Conservation (phyloP, 1,139 yeast species). For the Spathaspora sp. region DNA sequence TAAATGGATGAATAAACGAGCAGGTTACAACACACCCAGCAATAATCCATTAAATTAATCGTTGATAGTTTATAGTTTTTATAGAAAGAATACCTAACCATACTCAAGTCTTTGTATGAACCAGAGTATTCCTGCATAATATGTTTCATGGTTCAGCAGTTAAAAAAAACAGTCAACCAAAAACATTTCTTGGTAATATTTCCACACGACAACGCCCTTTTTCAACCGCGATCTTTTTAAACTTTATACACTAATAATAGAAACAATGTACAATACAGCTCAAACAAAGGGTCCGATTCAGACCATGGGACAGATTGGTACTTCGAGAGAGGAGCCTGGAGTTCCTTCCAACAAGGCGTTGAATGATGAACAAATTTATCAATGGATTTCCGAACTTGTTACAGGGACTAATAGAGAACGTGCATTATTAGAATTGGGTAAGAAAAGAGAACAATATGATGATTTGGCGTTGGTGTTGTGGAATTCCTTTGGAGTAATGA, state of each 20-base stretch:
- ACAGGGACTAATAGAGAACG: slow-evolving; percentile 91
- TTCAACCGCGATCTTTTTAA: neutral
- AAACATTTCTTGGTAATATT: neutral
- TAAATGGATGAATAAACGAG: slow-evolving; percentile 42
- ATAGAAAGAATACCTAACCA: too few relatives aligned
- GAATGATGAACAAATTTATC: slow-evolving; percentile 83
- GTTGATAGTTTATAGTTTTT: too few relatives aligned
- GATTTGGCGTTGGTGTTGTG: slow-evolving; percentile 90
- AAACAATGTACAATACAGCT: neutral
- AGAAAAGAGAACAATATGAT: slow-evolving; percentile 91
- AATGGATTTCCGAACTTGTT: slow-evolving; percentile 87
- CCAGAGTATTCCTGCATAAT: slow-evolving; percentile 1
- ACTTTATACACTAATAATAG: neutral
- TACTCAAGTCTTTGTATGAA: too few relatives aligned
- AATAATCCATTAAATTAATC: slow-evolving; percentile 33
- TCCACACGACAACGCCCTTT: neutral
- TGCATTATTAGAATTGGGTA: slow-evolving; percentile 87
- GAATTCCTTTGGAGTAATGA: slow-evolving; percentile 97
- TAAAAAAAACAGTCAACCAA: neutral
- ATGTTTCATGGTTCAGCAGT: neutral
- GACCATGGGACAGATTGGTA: neutral
- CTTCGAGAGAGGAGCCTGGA: neutral
- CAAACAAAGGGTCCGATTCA: neutral
- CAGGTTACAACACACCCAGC: slow-evolving; percentile 38
- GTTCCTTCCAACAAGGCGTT: slow-evolving; percentile 40